phyloP scores from a whole-genome alignment of 495 filamentous ascomycete species.

The Aspergillus coremiiformis region DNA sequence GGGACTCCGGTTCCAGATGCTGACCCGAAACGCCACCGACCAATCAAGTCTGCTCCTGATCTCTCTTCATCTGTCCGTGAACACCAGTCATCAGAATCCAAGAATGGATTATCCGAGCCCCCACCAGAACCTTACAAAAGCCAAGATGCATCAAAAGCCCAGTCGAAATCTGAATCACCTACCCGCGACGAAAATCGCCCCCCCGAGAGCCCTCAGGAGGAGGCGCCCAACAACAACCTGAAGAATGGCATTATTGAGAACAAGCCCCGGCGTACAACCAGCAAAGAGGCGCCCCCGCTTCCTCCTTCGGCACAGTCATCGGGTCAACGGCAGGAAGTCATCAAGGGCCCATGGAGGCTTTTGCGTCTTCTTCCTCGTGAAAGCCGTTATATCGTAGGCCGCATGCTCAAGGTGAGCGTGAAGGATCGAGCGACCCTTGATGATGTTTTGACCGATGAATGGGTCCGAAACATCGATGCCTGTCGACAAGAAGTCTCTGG shows the following conservation, averaged over 20 bases:
- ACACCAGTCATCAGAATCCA: constrained; percentile 11
- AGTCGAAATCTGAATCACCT: constrained; percentile 9
- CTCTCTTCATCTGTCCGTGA: constrained; percentile 24
- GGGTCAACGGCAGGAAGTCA: constrained; percentile 57
- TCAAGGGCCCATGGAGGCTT: constrained; percentile 89
- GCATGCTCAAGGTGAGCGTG: constrained; percentile 88
- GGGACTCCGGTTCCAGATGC: constrained; percentile 44
- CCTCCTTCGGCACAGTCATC: constrained; percentile 21
- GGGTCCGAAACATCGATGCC: constrained; percentile 64
- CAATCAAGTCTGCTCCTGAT: constrained; percentile 33
- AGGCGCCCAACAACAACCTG: constrained; percentile 14
- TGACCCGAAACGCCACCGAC: constrained; percentile 32
- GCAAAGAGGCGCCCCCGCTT: constrained; percentile 45
- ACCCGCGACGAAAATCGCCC: constrained; percentile 15
- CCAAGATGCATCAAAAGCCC: constrained; percentile 9
- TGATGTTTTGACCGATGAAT: constrained; percentile 83
- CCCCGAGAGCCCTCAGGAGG: constrained; percentile 21
- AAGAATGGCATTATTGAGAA: constrained; percentile 17
- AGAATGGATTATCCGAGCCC: constrained; percentile 2
- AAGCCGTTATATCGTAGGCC: constrained; percentile 77
- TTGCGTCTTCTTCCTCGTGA: constrained; percentile 88
- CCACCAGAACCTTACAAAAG: constrained; percentile 8
- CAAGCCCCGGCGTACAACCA: constrained; percentile 33
- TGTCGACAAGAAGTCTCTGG: constrained; percentile 57
- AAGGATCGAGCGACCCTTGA: constrained; percentile 73